Conservation (phyloP, 2,329 filamentous ascomycete species). For the Cladophialophora exuberans region DNA sequence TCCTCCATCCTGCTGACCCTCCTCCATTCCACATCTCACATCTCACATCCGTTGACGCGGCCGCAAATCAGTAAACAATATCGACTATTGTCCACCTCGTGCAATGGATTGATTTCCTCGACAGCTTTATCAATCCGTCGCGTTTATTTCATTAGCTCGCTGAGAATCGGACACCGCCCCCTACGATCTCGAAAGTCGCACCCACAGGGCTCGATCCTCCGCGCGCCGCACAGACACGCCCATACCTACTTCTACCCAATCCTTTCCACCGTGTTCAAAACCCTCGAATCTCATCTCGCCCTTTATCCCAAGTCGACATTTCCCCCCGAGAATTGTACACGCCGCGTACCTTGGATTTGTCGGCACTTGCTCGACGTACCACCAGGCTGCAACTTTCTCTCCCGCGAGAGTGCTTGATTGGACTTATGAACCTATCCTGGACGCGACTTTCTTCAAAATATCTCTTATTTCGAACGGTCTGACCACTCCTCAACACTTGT, state of each 20-base stretch:
- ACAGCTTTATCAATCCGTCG: neutral
- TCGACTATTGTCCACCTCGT: neutral
- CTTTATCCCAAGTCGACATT: slow-evolving; percentile 17
- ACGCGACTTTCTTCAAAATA: slow-evolving; percentile 27
- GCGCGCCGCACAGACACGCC: slow-evolving; percentile 29
- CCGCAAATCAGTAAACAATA: slow-evolving; percentile 15
- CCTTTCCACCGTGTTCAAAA: slow-evolving; percentile 14
- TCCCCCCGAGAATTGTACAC: slow-evolving; percentile 9
- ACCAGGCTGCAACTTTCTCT: slow-evolving; percentile 3
- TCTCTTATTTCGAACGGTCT: slow-evolving; percentile 17
- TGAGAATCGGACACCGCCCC: slow-evolving; percentile 21
- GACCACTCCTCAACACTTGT: slow-evolving; percentile 13
- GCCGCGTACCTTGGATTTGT: slow-evolving; percentile 3
- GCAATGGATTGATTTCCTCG: slow-evolving; percentile 6
- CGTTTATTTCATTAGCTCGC: slow-evolving; percentile 19
- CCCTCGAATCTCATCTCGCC: slow-evolving; percentile 28
- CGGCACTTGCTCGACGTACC: slow-evolving; percentile 14
- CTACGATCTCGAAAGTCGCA: slow-evolving; percentile 21
- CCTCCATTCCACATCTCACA: too few species aligned
- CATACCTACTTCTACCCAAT: slow-evolving; percentile 19
- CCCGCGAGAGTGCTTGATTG: slow-evolving; percentile 24
- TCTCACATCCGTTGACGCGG: slow-evolving; percentile 6
- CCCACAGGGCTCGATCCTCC: slow-evolving; percentile 5
- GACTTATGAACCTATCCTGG: slow-evolving; percentile 11
- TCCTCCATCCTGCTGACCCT: neutral